Base-by-base conservation (phyloP, 768 basidiomycete species). In the Suillus bovinus region DNA sequence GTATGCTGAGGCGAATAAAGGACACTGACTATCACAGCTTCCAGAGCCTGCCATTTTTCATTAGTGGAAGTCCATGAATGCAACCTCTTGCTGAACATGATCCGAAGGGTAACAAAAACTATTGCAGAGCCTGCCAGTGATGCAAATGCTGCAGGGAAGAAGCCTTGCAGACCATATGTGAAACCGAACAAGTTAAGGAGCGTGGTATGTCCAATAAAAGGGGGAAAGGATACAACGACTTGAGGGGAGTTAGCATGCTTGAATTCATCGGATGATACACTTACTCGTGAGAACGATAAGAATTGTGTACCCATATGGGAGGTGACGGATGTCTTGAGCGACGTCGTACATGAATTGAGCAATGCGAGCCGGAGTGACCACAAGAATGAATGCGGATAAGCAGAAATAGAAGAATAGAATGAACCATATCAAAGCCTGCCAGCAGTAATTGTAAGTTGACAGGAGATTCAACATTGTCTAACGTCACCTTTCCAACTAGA, bases 161-260 rank as follows among this genome's bases (percentile, higher is more conserved):
- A 89, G 0, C 93, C 93, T 61, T 82, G 82, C 77, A 91, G 81
- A 50, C 93, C 93, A 68, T 91, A 94, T 2, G 91, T 88, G 73
- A 93, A 94, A 2, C 93, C 93, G 67, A 86, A 88, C 9, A 95
- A 71, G 14, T 88, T 86, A 33, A 85, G 68, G 46, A 76, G 61
- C 4, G 64, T 68, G 10, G 72, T 55, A 60, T 74, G 68, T 36
- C 74, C 72, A 54, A 74, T 69, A 62, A 74, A 74, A 29, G 72
- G 72, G 42, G 74, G 72, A 46, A 75, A 75, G 63, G 72, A 74
- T 61, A 61, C 64, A 63, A 67, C 52, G 47, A 74, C 74, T n/a
- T 74, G 29, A 22, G 57, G 41, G 33, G 10, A 47, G 57, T 72
- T 14, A 67, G 55, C 14, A 59, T 58, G 44, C 36, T 62, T 16